Evolutionary conservation across 352 stramenopile species (phyloP).

Genomic region (Globisporangium abappressorium): DNA sequence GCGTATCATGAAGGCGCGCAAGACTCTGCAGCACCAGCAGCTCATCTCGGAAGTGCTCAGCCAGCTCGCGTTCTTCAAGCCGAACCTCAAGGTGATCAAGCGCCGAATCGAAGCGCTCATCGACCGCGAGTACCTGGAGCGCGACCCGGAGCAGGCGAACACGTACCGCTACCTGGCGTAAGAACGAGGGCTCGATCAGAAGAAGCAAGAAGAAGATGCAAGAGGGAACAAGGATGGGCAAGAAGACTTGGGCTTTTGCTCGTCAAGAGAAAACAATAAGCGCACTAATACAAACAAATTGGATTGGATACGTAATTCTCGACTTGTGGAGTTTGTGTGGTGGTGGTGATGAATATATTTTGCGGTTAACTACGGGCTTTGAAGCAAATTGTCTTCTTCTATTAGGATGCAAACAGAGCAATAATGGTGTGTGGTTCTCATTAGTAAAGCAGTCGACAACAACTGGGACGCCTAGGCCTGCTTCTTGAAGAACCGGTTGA

Average conservation of each 20-base stretch:
- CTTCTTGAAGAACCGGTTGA: constrained; percentile 90
- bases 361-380: neutral
- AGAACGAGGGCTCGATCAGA: neutral
- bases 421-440: neutral
- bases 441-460: neutral
- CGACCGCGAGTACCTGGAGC: constrained; percentile 98
- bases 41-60: constrained; percentile 97
- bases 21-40: constrained; percentile 97
- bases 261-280: neutral
- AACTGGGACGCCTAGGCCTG: constrained; percentile 25
- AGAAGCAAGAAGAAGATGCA: neutral
- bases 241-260: neutral
- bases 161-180: constrained; percentile 96
- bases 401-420: neutral
- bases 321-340: neutral
- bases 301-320: neutral
- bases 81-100: constrained; percentile 97
- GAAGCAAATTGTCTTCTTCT: neutral
- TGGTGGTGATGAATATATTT: constrained; percentile 2
- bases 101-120: constrained; percentile 97
- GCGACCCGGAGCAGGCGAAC: constrained; percentile 93
- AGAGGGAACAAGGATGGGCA: neutral
- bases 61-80: constrained; percentile 98
- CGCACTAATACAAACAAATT: constrained; percentile 3
- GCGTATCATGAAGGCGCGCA: constrained; percentile 99